phyloP scores from a whole-genome alignment of 768 basidiomycete species.

The Panaeolus papilionaceus region DNA sequence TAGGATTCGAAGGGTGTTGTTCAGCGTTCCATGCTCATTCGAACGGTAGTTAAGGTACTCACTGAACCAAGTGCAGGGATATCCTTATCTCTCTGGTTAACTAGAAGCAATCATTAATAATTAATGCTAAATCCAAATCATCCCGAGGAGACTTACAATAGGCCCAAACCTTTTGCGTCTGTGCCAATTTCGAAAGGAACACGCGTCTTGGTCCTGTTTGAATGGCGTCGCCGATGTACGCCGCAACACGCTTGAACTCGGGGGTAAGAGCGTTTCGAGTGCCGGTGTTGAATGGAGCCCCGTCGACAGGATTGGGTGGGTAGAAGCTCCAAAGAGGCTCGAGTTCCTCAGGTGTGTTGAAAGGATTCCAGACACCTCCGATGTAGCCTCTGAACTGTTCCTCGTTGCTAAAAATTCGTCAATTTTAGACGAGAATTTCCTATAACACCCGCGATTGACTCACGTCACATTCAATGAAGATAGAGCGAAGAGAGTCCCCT shows the following conservation, averaged over 20 bases:
- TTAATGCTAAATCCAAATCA: slow-evolving; percentile 17
- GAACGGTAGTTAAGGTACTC: slow-evolving; percentile 22
- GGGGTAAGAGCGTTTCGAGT: slow-evolving; percentile 44
- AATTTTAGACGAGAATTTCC: background rate
- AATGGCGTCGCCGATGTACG: slow-evolving; percentile 54
- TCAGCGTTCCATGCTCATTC: too few species aligned
- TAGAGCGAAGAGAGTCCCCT: slow-evolving; percentile 58
- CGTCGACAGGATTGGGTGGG: slow-evolving; percentile 41
- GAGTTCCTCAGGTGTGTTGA: slow-evolving; percentile 26
- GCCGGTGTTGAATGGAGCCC: slow-evolving; percentile 59
- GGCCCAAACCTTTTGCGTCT: slow-evolving; percentile 50
- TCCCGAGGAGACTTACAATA: slow-evolving; percentile 38
- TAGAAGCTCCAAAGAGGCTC: slow-evolving; percentile 37
- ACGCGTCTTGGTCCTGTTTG: slow-evolving; percentile 61
- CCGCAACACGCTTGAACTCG: slow-evolving; percentile 57
- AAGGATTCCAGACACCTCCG: slow-evolving; percentile 26
- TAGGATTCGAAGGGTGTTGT: slow-evolving; percentile 22
- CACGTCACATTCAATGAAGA: slow-evolving; percentile 51
- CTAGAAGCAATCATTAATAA: slow-evolving; percentile 29
- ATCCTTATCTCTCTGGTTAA: slow-evolving; percentile 47
- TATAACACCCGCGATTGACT: background rate
- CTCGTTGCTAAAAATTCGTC: slow-evolving; percentile 24
- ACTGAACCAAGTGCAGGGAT: slow-evolving; percentile 50
- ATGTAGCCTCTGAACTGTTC: slow-evolving; percentile 27
- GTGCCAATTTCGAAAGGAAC: slow-evolving; percentile 46